Base-by-base conservation (phyloP, 208 protist genomes). In the Angomonas deanei region DNA sequence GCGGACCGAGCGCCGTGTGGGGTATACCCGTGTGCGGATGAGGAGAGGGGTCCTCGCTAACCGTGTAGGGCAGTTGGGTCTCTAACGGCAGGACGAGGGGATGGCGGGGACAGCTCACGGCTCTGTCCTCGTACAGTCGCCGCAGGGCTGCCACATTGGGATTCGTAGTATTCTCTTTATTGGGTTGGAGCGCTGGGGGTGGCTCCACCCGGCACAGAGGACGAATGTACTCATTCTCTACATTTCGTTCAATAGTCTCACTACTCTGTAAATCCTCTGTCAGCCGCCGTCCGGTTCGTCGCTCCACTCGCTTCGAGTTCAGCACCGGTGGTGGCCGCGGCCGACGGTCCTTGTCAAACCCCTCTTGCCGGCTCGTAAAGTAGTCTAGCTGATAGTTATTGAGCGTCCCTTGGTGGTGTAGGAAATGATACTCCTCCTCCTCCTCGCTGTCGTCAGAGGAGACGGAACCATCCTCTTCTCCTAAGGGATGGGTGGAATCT, bases 361-460 rank as follows among this genome's bases (percentile, higher is more conserved):
- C 47, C 5, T 26, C 36, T 15, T 15, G 11, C 36, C 11, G 8
- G 23, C n/a, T 28, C 47, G 23, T n/a, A 26, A 53, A 53, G 47
- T 28, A 53, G 47, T 53, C 21, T n/a, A 53, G 6, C 47, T 53
- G 47, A 42, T 42, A 42, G 36, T 42, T 15, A 42, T 42, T 42
- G 11, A 42, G 15, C 36, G 36, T 42, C 36, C 36, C 36, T n/a
- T 15, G 11, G 15, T 42, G 8, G 36, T 42, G 36, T 42, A 42
- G 36, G 15, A 42, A 42, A 8, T 15, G 36, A 42, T 42, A 42
- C 47, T 53, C 47, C 21, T 53, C 47, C 47, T 53, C 47, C 47
- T 53, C 47, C 19, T 53, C 47, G 23, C n/a, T 53, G 23, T 24
- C 47, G 47, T 24, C 11, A n/a, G 23, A n/a, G 47, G 47, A 15